Base-by-base conservation (phyloP, 192 early-diverging fungal species). In the Coemansia sp. region DNA sequence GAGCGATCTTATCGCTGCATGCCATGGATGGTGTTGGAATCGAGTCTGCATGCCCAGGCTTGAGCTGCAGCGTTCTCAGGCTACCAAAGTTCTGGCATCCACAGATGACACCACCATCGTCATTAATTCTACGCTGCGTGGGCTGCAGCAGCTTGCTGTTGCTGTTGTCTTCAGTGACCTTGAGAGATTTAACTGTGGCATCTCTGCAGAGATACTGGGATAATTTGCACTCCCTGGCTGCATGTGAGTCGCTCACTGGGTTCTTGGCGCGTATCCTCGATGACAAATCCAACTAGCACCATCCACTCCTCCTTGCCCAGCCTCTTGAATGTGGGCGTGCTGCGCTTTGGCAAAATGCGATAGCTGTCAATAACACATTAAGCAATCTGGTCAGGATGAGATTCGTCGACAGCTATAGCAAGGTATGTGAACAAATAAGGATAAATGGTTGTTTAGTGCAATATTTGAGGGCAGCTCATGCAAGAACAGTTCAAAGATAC, bases 1-100 rank as follows among this genome's bases (percentile, higher is more conserved):
- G 87, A 0, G 93, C 92, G 10, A 98, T 86, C 73, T 98, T 98
- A 80, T 98, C 96, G 70, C 92, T 94, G 69, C 78, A 84, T 17
- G 83, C 74, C 83, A 85, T 85, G 54, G 67, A 74, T 15, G 71
- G 60, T 0, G 83, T 85, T 1, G 74, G 67, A 31, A 74, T 73
- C 3, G 83, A 70, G 57, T 85, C 83, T 0, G 65, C 61, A 6
- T 78, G 83, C 12, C 76, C 82, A 0, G 80, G 80, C 54, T 83
- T 84, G 12, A 73, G 57, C 19, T 67, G 63, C 46, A 79, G 32
- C 3, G 57, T 38, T 0, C 76, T 60, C 14, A 41, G 10, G 1
- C 53, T 10, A 22, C 32, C 19, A 20, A 67, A 70, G 5, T 54
- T 43, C 24, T 59, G 54, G n/a, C 63, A 67, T 6, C 74, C 76